Conservation (phyloP, 2,329 filamentous ascomycete species). For the Teratosphaeria pseudoeucalypti region DNA sequence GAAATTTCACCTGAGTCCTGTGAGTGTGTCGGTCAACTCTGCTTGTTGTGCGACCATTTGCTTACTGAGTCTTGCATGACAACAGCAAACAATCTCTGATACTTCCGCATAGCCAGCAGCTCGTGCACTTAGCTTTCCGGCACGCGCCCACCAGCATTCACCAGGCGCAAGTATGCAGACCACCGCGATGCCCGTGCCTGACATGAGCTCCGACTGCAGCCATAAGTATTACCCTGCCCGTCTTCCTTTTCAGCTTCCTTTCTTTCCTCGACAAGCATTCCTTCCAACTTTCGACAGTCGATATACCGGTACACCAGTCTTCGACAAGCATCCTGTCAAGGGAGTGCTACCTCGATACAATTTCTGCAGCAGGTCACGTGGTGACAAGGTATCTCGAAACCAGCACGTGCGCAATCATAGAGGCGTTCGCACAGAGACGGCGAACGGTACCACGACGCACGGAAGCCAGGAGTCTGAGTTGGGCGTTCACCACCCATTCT, state of each 20-base stretch:
- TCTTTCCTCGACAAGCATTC: neutral
- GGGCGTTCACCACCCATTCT: neutral
- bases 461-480: neutral
- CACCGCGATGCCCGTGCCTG: neutral
- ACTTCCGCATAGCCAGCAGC: neutral
- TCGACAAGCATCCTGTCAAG: neutral
- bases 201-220: neutral
- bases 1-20: neutral
- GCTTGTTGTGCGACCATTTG: neutral
- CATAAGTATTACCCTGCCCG: neutral
- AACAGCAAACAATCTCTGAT: neutral
- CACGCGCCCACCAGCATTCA: neutral
- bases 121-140: neutral
- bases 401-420: neutral
- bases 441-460: neutral
- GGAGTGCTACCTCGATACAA: too few relatives aligned
- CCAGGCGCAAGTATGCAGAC: neutral
- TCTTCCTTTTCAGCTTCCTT: neutral
- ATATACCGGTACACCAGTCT: neutral
- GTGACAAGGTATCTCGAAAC: neutral
- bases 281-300: neutral
- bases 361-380: neutral
- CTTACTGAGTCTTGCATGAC: neutral
- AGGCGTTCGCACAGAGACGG: neutral
- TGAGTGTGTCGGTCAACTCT: neutral